A percentile compares a stretch with the other conserved stretches of the same genome.
These are phyloP conservation scores for Panicum virgatum DNA, from an alignment of 202 grass and related monocot genomes.

Conservation along the genomic window DNA sequence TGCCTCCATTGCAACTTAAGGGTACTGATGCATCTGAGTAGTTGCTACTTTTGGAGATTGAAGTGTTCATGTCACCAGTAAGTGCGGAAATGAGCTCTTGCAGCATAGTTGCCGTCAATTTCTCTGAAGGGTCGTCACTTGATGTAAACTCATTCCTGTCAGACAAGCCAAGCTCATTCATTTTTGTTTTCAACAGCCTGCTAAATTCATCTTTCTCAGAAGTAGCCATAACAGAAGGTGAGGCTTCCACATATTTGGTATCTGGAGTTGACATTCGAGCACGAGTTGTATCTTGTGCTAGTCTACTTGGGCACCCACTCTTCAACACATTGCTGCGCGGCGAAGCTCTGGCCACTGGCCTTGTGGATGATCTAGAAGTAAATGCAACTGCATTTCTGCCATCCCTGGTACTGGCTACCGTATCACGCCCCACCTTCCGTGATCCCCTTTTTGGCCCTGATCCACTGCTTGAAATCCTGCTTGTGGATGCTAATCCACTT, in stretches of 20 bases:
- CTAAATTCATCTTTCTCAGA: constrained; percentile 56
- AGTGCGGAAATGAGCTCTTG: constrained; percentile 63
- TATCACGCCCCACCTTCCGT: constrained; percentile 23
- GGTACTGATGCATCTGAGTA: constrained; percentile 21
- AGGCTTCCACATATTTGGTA: neutral
- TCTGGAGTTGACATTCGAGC: neutral
- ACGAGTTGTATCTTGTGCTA: neutral
- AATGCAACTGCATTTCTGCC: constrained; percentile 37
- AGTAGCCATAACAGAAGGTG: neutral
- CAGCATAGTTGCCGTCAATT: constrained; percentile 51
- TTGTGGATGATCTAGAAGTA: constrained; percentile 47
- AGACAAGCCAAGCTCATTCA: constrained; percentile 55
- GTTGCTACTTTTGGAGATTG: constrained; percentile 19
- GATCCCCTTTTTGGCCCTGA: constrained; percentile 43
- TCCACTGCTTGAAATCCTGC: constrained; percentile 34
- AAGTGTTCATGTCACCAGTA: constrained; percentile 24
- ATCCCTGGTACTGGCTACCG: constrained; percentile 6
- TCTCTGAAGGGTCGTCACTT: constrained; percentile 43
- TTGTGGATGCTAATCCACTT: constrained; percentile 29
- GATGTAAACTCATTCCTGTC: constrained; percentile 39
- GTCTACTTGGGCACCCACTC: constrained; percentile 10
- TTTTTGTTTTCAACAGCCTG: constrained; percentile 55
- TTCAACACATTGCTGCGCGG: constrained; percentile 24
- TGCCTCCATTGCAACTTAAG: neutral
- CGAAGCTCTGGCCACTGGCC: constrained; percentile 24